phyloP scores from a whole-genome alignment of 192 early-diverging fungal species.

The Funneliformis mosseae region DNA sequence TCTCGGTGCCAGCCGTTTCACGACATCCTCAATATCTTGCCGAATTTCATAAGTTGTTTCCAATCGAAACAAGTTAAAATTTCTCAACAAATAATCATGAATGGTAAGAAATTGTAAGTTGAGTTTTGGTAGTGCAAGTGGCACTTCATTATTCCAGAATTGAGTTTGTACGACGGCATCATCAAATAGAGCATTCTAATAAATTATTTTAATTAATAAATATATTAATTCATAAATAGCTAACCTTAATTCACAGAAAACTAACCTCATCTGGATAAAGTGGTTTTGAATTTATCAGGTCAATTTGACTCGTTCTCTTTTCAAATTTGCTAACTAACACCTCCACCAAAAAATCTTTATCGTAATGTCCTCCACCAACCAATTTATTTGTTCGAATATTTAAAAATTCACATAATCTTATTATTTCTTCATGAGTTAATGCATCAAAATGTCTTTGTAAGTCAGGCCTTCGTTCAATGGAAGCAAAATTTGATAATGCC shows the following conservation, averaged over 20 bases:
- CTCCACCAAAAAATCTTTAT: slow-evolving; percentile 60
- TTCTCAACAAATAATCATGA: slow-evolving; percentile 88
- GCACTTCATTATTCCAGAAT: slow-evolving; percentile 57
- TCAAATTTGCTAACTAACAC: slow-evolving; percentile 58
- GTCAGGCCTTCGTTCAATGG: slow-evolving; percentile 58
- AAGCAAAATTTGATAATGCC: slow-evolving; percentile 69
- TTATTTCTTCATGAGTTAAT: slow-evolving; percentile 50
- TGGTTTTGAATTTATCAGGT: slow-evolving; percentile 66
- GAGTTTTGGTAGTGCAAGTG: slow-evolving; percentile 81
- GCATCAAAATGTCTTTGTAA: slow-evolving; percentile 58
- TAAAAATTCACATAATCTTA: slow-evolving; percentile 58
- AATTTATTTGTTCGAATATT: slow-evolving; percentile 62
- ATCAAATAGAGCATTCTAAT: slow-evolving; percentile 68
- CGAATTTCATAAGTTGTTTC: slow-evolving; percentile 86
- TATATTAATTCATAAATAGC: background rate
- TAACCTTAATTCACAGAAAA: background rate
- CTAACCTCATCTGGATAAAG: slow-evolving; percentile 78
- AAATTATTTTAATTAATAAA: slow-evolving; percentile 11
- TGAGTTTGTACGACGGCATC: slow-evolving; percentile 69
- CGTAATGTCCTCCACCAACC: slow-evolving; percentile 23
- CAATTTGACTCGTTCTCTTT: slow-evolving; percentile 68
- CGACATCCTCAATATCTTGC: slow-evolving; percentile 87
- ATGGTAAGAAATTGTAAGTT: slow-evolving; percentile 92
- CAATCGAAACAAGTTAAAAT: slow-evolving; percentile 79
- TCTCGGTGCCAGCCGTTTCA: slow-evolving; percentile 75